Conservation (phyloP, 225 moss, liverwort and hornwort species). For the Sphagnum tenellum region DNA sequence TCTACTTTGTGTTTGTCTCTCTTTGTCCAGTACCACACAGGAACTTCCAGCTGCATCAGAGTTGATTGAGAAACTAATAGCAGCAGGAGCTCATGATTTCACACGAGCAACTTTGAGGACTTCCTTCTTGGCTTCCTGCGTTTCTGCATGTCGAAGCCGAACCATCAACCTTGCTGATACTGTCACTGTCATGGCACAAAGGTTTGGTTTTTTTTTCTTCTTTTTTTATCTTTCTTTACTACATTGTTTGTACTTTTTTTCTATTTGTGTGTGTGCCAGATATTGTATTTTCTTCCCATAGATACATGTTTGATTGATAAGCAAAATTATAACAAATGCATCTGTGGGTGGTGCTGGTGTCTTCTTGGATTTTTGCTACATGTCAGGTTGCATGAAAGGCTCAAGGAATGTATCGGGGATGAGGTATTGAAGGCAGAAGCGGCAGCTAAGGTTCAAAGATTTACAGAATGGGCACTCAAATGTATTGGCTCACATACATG, state of each 20-base stretch:
- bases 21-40: conserved; percentile 61
- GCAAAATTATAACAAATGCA: no score
- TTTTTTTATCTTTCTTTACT: no score
- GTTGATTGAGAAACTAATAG: conserved; percentile 77
- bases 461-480: conserved; percentile 7
- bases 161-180: conserved; percentile 96
- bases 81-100: conserved; percentile 80
- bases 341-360: no score
- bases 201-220: conserved; percentile 21
- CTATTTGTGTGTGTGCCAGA: no score
- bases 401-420: conserved; percentile 52
- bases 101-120: conserved; percentile 86
- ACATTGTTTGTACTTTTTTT: no score
- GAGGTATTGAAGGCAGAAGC: conserved; percentile 35
- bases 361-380: no score
- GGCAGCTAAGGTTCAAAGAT: conserved; percentile 7
- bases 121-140: conserved; percentile 91
- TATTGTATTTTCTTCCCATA: no score
- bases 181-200: conserved; percentile 97
- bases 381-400: conserved; percentile 44
- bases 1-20: no score
- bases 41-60: conserved; percentile 74
- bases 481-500: conserved; percentile 20
- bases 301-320: no score
- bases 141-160: conserved; percentile 83